Evolutionary conservation across 1,284 basidiomycete species (phyloP), one percentile per base, ranked within the genome.

Genomic region (Ustilago lituana): DNA sequence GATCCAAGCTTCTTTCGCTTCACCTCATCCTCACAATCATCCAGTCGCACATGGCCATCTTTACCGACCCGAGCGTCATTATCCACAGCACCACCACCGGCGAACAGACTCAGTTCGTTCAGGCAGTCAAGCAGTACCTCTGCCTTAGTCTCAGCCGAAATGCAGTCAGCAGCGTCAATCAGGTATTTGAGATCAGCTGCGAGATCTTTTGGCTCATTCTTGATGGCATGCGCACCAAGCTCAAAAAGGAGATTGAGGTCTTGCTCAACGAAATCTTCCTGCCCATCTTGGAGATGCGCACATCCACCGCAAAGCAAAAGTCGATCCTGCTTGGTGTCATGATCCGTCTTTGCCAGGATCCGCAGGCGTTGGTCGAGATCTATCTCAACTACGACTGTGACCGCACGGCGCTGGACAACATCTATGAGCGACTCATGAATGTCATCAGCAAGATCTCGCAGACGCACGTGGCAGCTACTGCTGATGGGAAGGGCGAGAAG

Each of bases 171-270:
- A 89, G 94, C 8, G 92, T 98, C 19, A 90, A 91, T 17, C 94
- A 96, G 83, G 94, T 99, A 19, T 99, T 99, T 82, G 97, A 99
- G 82, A 89, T 95, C 49, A 93, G 92, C 77, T 94, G 97, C 53
- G 96, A 98, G 84, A 97, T 98, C 73, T 98, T 98, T 83, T 98
- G 95, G 94, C 89, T 92, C 73, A 91, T 98, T 41, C 84, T 99
- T 20, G 88, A 90, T 47, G 92, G 92, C 5, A 90, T 99, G 89
- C 88, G 96, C 27, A 93, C 93, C 26, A 96, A 93, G 84, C 87
- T 99, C 66, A 99, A 99, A 92, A 98, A 98, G 91, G 97, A 99
- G 84, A 98, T 98, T 67, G 96, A 98, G 83, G 94, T 99, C 33
- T 86, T 99, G 29, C 84, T 99, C 53, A 96, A 97, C 80, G 96